Evolutionary conservation across 345 rosid genomes (phyloP).

Genomic region (Hypericum perforatum): DNA sequence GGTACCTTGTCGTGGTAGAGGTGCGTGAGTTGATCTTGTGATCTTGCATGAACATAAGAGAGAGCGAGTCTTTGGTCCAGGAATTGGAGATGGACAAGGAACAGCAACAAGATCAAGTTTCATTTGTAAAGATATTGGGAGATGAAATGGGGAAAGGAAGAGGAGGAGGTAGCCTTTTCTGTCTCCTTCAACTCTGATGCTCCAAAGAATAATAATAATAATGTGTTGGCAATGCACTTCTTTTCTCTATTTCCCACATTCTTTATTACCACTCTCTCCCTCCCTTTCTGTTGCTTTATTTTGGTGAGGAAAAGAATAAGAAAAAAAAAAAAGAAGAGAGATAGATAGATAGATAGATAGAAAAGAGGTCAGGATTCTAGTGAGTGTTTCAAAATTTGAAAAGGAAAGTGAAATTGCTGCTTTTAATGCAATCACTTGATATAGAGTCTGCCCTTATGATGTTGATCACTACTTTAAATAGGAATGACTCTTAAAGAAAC

Average conservation of each 20-base stretch:
- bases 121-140: slow-evolving; percentile 24
- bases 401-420: slow-evolving; percentile 41
- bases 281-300: slow-evolving; percentile 42
- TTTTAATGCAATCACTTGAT: slow-evolving; percentile 37
- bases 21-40: slow-evolving; percentile 38
- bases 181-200: slow-evolving; percentile 20
- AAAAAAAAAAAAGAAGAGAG: slow-evolving; percentile 14
- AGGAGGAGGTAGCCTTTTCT: slow-evolving; percentile 6
- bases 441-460: too few species aligned
- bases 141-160: slow-evolving; percentile 1
- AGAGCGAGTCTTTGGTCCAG: slow-evolving; percentile 4
- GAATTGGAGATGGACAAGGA: slow-evolving; percentile 19
- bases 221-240: slow-evolving; percentile 34
- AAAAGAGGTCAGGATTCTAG: too few species aligned
- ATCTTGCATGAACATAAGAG: slow-evolving; percentile 72
- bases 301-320: slow-evolving; percentile 19
- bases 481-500: too few species aligned
- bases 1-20: slow-evolving; percentile 37
- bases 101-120: slow-evolving; percentile 17
- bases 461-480: too few species aligned
- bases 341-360: too few species aligned
- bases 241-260: slow-evolving; percentile 20
- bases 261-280: slow-evolving; percentile 29
- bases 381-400: slow-evolving; percentile 25
- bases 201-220: slow-evolving; percentile 14